Evolutionary conservation across 768 basidiomycete species (phyloP).

Genomic region (Tricholoma sp.): DNA sequence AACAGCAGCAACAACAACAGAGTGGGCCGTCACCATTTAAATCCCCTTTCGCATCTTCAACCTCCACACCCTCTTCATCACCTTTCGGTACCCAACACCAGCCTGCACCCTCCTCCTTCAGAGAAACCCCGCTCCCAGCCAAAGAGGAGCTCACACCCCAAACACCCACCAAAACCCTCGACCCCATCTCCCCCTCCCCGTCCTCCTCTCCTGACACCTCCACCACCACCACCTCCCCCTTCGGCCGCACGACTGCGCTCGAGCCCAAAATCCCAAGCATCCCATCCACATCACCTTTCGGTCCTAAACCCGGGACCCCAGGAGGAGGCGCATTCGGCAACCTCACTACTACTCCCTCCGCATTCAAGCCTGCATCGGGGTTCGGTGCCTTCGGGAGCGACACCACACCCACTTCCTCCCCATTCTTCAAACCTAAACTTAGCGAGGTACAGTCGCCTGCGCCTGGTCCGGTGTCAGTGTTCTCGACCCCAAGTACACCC

Average conservation of each 20-base stretch:
- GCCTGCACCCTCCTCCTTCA: background rate
- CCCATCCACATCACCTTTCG: constrained; percentile 17
- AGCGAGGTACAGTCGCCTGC: constrained; percentile 16
- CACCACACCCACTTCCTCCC: constrained; percentile 37
- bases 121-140: background rate
- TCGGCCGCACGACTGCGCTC: constrained; percentile 8
- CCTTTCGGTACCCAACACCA: background rate
- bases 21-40: background rate
- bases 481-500: constrained; percentile 27
- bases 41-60: background rate
- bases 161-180: background rate
- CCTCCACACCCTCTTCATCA: background rate
- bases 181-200: background rate
- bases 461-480: constrained; percentile 25
- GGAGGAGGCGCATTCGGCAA: constrained; percentile 34
- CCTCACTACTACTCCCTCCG: constrained; percentile 28
- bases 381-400: constrained; percentile 46
- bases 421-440: constrained; percentile 46
- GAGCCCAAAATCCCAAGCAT: constrained; percentile 17
- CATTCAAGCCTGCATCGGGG: constrained; percentile 37
- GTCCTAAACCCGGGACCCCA: background rate
- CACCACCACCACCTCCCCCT: background rate
- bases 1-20: background rate
- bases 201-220: background rate
- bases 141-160: background rate